phyloP scores from a whole-genome alignment of 257 asterid genomes.

The Gentiana dahurica region DNA sequence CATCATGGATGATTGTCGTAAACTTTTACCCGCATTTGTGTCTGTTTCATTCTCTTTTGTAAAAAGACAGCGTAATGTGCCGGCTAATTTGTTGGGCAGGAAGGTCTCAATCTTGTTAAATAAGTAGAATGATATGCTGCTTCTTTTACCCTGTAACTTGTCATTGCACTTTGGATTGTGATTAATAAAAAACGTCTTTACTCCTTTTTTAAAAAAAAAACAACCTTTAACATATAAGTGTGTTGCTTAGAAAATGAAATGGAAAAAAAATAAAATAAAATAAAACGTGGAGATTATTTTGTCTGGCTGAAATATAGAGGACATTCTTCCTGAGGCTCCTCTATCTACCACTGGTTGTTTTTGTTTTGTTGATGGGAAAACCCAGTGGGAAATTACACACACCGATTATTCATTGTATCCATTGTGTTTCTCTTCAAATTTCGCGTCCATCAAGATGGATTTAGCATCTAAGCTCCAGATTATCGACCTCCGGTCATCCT shows the following conservation, averaged over 20 bases:
- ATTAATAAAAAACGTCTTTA: neutral
- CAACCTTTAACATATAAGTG: neutral
- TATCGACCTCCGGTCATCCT: conserved; percentile 45
- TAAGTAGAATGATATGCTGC: neutral
- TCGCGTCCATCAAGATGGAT: conserved; percentile 29
- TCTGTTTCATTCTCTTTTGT: no score
- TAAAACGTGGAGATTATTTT: neutral
- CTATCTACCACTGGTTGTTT: neutral
- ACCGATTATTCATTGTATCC: neutral
- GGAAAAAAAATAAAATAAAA: neutral
- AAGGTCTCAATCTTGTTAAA: neutral
- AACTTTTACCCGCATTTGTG: no score
- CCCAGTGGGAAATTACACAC: conserved; percentile 14
- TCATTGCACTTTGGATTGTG: no score
- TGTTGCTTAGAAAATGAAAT: neutral
- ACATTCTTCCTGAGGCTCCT: neutral
- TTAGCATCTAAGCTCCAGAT: conserved; percentile 39
- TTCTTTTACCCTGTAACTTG: neutral
- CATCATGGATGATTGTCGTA: no score
- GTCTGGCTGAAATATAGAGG: no score
- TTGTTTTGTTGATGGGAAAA: neutral
- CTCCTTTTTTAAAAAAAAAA: neutral
- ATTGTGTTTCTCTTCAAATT: neutral
- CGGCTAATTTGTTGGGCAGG: neutral
- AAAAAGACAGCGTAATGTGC: neutral